Base-by-base conservation (phyloP, 139 green algal genomes). In the Chlamydomonas asymmetrica region DNA sequence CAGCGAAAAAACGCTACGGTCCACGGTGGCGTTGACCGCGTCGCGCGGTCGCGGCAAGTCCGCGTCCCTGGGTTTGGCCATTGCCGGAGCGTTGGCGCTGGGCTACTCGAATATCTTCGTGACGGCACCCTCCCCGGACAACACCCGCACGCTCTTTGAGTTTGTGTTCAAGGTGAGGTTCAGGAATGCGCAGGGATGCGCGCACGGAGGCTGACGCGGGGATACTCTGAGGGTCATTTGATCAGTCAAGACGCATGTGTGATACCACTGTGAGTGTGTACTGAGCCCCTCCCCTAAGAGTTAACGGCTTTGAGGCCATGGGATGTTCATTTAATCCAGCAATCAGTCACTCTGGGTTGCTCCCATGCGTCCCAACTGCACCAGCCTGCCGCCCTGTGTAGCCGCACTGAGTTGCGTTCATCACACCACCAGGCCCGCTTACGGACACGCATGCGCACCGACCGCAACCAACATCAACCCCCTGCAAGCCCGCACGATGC, bases 21-120 rank as follows among this genome's bases (percentile, higher is more conserved):
- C 72, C 74, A 98, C 96, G 2, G 95, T 99, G 52, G 96, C 96
- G 7, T 86, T 98, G 31, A 98, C 96, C 5, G 96, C 96, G 4
- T 89, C 93, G 50, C 78, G 96, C 41, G 95, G 95, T 0, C 78
- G 96, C 13, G 96, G 96, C 54, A 99, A 98, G 90, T 97, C 92
- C 0, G 94, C 95, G 0, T 92, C 94, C 8, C 85, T 98, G 49
- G 95, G 95, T 2, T 73, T 92, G 20, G 83, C 88, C 61, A 91
- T 92, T 43, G 80, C 83, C 8, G 95, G 95, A 18, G 95, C 96
- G 0, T 78, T 98, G 40, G 93, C 79, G 0, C 88, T 98, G 72
- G 94, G 94, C 61, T 99, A 99, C 84, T 85, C 81, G 67, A 99
- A 99, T 88, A 98, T 98, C 80, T 99, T 98, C 71, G 96, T 99